Percentiles rank a stretch among this genome's conserved stretches.
Conservation (phyloP, 1,284 basidiomycete genomes). For the Microstroma glucosiphilum region DNA sequence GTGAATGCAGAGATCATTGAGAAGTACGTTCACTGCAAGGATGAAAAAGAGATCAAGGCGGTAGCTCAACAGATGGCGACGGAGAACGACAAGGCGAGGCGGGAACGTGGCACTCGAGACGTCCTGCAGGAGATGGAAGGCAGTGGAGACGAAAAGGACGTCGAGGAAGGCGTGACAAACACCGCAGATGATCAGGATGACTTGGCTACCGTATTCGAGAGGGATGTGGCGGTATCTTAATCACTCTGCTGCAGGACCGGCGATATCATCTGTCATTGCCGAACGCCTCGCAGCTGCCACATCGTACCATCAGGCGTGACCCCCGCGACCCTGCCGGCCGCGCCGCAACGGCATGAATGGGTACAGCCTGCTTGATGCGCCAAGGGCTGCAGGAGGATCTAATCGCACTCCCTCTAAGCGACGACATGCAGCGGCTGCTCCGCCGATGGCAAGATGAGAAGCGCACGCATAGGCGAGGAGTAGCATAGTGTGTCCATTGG, state of each 20-base stretch:
- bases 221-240: not conserved
- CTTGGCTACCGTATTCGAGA: not conserved
- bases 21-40: not conserved
- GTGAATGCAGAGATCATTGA: conserved; percentile 5
- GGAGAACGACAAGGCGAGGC: conserved; percentile 7
- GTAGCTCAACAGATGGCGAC: not conserved
- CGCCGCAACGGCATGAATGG: not conserved
- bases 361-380: not conserved
- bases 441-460: too few relatives aligned
- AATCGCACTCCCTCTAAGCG: too few relatives aligned
- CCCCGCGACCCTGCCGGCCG: too few relatives aligned
- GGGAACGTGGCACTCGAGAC: conserved; percentile 4
- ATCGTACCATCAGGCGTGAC: too few relatives aligned
- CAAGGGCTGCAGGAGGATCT: not conserved
- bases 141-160: conserved; percentile 3
- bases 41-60: conserved; percentile 1
- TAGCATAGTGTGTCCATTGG: too few relatives aligned
- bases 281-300: not conserved
- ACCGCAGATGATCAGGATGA: not conserved
- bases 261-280: not conserved
- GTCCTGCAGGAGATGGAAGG: conserved; percentile 5
- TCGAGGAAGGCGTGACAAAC: conserved; percentile 1
- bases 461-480: too few relatives aligned
- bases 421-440: too few relatives aligned
- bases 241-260: not conserved